Evolutionary conservation across 495 filamentous ascomycete genomes (phyloP).

Genomic region (Penicillium goetzii): DNA sequence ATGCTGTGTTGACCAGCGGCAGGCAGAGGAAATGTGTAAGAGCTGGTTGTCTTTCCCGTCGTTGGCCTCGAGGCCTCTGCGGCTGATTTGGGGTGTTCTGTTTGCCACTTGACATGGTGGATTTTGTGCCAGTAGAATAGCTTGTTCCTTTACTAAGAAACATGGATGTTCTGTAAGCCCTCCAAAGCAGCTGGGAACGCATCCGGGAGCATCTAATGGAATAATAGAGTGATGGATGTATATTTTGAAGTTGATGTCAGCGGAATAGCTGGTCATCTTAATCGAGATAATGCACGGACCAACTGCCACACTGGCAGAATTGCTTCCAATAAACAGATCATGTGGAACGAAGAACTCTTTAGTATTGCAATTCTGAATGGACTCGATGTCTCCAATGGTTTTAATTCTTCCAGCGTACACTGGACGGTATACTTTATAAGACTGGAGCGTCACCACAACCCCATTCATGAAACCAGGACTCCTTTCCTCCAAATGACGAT

Average conservation of each 20-base stretch:
- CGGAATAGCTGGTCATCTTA: neutral
- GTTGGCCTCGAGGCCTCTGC: conserved; percentile 8
- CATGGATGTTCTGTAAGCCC: neutral
- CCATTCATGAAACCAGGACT: neutral
- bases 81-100: conserved; percentile 8
- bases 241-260: neutral
- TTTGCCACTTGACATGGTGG: conserved; percentile 23
- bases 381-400: neutral
- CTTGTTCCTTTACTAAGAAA: neutral
- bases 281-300: conserved; percentile 9
- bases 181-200: neutral
- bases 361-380: neutral
- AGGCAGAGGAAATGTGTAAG: conserved; percentile 92
- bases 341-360: neutral
- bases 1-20: conserved; percentile 67
- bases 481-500: neutral
- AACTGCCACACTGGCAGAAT: neutral
- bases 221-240: neutral
- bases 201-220: neutral
- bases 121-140: conserved; percentile 5
- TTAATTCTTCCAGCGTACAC: neutral
- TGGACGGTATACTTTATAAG: neutral
- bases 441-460: neutral
- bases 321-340: neutral
- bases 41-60: conserved; percentile 40